Percentiles rank a stretch among this genome's conserved stretches.
phyloP scores from a whole-genome alignment of 192 early-diverging fungal species.

The Gryganskiella cystojenkinii region DNA sequence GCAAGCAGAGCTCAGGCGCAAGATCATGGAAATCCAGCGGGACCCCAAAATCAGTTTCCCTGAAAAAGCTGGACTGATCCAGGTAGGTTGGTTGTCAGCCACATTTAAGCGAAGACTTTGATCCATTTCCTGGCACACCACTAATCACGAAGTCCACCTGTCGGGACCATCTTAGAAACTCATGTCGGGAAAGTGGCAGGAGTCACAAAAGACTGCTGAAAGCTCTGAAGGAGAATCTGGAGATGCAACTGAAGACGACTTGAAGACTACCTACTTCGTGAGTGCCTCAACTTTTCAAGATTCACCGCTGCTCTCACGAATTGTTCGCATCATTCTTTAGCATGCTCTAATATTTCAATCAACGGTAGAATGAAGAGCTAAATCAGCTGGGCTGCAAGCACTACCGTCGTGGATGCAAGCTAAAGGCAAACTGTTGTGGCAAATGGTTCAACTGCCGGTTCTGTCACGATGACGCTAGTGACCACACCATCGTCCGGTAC shows the following conservation, averaged over 20 bases:
- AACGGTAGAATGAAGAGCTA: constrained; percentile 61
- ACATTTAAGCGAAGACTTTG: background rate
- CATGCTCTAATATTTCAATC: background rate
- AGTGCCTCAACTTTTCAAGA: constrained; percentile 3
- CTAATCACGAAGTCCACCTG: no score
- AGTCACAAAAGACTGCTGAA: constrained; percentile 3
- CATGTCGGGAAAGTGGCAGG: constrained; percentile 44
- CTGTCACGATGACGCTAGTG: constrained; percentile 83
- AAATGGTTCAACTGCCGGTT: constrained; percentile 85
- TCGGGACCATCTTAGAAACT: constrained; percentile 48
- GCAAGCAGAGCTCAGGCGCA: constrained; percentile 63
- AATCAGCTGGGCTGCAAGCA: constrained; percentile 81
- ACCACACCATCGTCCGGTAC: constrained; percentile 81
- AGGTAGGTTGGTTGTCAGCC: constrained; percentile 55
- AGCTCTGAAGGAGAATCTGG: constrained; percentile 9
- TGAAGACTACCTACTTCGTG: constrained; percentile 60
- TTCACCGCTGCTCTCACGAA: no score
- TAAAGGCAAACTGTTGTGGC: constrained; percentile 85
- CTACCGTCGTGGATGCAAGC: constrained; percentile 79
- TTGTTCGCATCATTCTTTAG: background rate
- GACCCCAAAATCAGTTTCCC: constrained; percentile 59
- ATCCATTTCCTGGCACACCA: background rate
- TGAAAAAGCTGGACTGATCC: constrained; percentile 78
- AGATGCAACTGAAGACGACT: constrained; percentile 60
- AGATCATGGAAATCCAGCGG: constrained; percentile 74